Base-by-base conservation (phyloP, 1,284 basidiomycete species). In the Exsudoporus floridanus region DNA sequence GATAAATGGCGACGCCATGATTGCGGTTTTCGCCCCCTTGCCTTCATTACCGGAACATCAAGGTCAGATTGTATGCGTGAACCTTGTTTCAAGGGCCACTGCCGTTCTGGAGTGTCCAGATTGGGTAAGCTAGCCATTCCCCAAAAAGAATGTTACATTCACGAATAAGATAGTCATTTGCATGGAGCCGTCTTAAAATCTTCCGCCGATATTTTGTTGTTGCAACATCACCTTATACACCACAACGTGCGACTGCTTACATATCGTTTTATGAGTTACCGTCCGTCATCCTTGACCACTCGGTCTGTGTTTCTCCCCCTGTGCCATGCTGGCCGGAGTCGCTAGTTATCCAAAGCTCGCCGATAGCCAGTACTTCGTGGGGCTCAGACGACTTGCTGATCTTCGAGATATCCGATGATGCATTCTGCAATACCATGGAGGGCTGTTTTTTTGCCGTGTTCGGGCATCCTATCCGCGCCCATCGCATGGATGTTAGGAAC, bases 201-300 rank as follows among this genome's bases (percentile, higher is more conserved):
- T 65, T 66, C 30, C 27, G 16, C 30, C 45, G 30, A 35, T 25
- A 43, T 33, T 54, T 63, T 45, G 60, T 48, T 44, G n/a, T 53
- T 10, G 44, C 35, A n/a, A 50, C 53, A 19, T 52, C 47, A 7
- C 35, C 12, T 18, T 33, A 33, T 41, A 41, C 23, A n/a, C 5
- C 39, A 12, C 31, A 16, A 27, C 27, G 41, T 19, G 46, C 51
- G 7, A 46, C 40, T 14, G 36, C 48, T n/a, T 38, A 14, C 31
- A 43, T 65, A 50, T 55, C 33, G 19, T 63, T 65, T 38, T 53
- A 66, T 43, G 42, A 56, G n/a, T 23, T 61, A 13, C 65, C 65
- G 14, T 37, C 55, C 21, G 21, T 31, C 46, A 28, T 67, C 19
- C 40, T 65, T 21, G 51, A 56, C 25, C 43, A 7, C n/a, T 21